Evolutionary conservation across 2,329 filamentous ascomycete genomes (phyloP), one percentile per base, ranked within the genome.

Genomic region (Davidsoniella virescens): DNA sequence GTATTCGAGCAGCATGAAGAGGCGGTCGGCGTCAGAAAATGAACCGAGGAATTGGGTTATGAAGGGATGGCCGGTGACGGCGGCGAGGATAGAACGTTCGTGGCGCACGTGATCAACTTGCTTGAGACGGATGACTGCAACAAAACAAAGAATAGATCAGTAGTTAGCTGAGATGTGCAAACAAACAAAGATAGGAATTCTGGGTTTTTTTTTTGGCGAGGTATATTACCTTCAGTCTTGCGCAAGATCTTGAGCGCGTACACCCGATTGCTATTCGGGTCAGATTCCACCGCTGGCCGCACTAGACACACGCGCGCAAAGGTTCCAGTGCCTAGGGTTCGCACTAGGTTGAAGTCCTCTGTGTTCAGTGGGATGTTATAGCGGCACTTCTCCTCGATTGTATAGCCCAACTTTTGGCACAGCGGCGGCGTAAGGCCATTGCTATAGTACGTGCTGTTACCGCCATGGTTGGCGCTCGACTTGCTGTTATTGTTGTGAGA

Each of bases 41-140:
- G 84, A 86, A 54, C 80, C 82, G 46, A 83, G 71, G 60, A 90
- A 74, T 55, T 76, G 80, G 48, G 85, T 88, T 61, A 92, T 88
- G 65, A 90, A 92, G 20, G 85, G 85, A 61, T 88, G 80, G 20
- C 84, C 84, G 44, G 82, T 79, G 44, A 90, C 82, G 56, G 84
- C 80, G 59, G 78, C 76, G 47, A 92, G 76, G 57, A 90, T 81
- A 55, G 79, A 76, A 58, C 84, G 81, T 70, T 92, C 85, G 65
- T 88, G 84, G 54, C 83, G 81, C 50, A 90, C 84, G 64, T 92
- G 85, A 65, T 90, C 84, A 57, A 90, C 80, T 61, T 92, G 85
- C 70, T 90, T 90, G 52, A 90, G 73, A 55, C 81, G 81, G 62
- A 92, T 82, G 42, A 92, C 81, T 55, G 8, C 25, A 26, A 36